A percentile compares a stretch with the other conserved stretches of the same genome.
Conservation (phyloP, 2,329 filamentous ascomycete genomes). For the Fusarium floridanum region DNA sequence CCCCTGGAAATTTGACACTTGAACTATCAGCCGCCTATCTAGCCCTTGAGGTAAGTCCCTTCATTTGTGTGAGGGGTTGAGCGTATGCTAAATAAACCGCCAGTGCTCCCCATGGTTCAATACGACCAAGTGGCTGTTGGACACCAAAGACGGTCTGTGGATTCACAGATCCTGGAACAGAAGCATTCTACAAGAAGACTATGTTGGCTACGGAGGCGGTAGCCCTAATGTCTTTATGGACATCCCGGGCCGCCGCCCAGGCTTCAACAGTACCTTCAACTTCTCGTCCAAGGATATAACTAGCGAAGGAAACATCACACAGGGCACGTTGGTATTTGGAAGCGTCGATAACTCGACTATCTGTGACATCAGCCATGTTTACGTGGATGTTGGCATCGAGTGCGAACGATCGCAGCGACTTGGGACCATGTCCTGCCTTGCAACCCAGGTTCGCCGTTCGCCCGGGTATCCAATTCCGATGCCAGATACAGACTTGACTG, state of each 20-base stretch:
- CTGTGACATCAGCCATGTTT: not conserved
- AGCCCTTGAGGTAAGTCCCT: not conserved
- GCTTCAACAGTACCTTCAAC: not conserved
- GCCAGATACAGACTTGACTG: not conserved
- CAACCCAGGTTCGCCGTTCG: not conserved
- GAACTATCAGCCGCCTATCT: not conserved
- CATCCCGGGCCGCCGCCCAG: not conserved
- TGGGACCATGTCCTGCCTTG: not conserved
- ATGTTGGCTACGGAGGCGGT: not conserved
- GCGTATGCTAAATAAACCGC: no score
- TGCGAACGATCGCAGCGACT: not conserved
- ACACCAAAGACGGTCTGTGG: not conserved
- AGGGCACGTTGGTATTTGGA: not conserved
- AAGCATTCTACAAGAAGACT: not conserved
- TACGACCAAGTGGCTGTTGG: not conserved
- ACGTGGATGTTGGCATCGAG: not conserved
- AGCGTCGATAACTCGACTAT: not conserved
- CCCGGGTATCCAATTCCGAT: not conserved
- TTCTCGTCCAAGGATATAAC: not conserved
- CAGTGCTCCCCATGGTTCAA: not conserved
- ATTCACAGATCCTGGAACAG: not conserved
- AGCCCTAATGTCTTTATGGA: not conserved
- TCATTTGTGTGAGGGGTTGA: no score
- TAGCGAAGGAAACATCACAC: not conserved
- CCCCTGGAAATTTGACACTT: not conserved